These are phyloP conservation scores for Friedmanniomyces simplex DNA, from an alignment of 495 filamentous ascomycete species.

Conservation along the genomic window DNA sequence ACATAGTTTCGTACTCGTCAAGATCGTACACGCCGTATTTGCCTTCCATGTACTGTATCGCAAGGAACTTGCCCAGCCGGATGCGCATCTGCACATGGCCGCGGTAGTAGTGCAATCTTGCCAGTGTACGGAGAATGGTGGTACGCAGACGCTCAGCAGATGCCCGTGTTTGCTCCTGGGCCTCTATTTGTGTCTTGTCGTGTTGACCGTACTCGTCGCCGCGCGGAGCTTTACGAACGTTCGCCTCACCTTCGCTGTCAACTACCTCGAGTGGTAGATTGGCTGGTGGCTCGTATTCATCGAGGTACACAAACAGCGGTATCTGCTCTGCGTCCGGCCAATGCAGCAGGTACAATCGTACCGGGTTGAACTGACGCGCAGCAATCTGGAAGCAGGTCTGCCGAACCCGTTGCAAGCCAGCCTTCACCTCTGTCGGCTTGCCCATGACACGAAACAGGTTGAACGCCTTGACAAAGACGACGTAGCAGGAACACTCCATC, in stretches of 20 bases:
- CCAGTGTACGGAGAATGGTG: background rate
- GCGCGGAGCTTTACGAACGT: background rate
- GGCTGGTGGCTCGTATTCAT: slow-evolving; percentile 4
- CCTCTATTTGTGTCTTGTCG: background rate
- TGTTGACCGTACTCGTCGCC: background rate
- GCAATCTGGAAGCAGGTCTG: slow-evolving; percentile 20
- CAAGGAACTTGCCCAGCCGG: slow-evolving; percentile 20
- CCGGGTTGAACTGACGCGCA: slow-evolving; percentile 10
- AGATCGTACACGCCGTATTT: slow-evolving; percentile 6
- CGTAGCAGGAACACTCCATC: slow-evolving; percentile 18
- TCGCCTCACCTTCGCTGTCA: background rate
- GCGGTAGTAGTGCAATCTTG: slow-evolving; percentile 19
- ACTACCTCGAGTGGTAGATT: background rate
- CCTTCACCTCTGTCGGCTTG: slow-evolving; percentile 5
- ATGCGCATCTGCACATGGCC: slow-evolving; percentile 23
- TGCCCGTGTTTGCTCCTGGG: background rate
- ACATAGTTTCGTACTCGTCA: slow-evolving; percentile 18
- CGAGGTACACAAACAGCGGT: slow-evolving; percentile 5
- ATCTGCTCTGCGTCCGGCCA: background rate
- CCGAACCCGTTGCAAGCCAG: slow-evolving; percentile 10
- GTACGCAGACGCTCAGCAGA: background rate
- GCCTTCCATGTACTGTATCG: slow-evolving; percentile 6
- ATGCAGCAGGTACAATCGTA: slow-evolving; percentile 12
- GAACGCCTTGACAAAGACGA: slow-evolving; percentile 10
- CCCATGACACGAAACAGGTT: slow-evolving; percentile 18